Conservation (phyloP, 352 stramenopile species). For the Phytophthora pinifolia region DNA sequence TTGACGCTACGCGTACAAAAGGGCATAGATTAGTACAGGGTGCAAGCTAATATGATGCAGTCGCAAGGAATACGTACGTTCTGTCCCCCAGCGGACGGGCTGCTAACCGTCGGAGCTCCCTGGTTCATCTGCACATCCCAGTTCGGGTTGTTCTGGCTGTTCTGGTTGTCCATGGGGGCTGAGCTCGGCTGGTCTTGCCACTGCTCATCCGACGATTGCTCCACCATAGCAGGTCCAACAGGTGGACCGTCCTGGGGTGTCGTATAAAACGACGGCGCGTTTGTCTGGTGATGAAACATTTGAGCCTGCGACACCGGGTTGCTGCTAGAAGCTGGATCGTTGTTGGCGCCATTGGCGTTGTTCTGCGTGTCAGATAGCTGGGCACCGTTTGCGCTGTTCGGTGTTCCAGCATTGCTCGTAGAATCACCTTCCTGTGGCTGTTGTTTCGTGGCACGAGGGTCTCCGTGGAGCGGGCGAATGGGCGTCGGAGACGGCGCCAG, state of each 20-base stretch:
- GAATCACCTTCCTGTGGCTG: slow-evolving; percentile 21
- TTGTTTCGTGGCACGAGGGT: slow-evolving; percentile 48
- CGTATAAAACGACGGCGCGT: slow-evolving; percentile 63
- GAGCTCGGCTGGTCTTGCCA: slow-evolving; percentile 35
- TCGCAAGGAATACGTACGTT: slow-evolving; percentile 28
- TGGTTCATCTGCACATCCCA: slow-evolving; percentile 32
- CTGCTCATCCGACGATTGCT: slow-evolving; percentile 42
- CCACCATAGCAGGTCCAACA: slow-evolving; percentile 34
- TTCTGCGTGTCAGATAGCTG: slow-evolving; percentile 8
- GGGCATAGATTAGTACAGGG: slow-evolving; percentile 3
- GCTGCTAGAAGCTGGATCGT: slow-evolving; percentile 10
- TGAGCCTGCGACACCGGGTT: slow-evolving; percentile 43
- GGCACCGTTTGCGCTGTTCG: slow-evolving; percentile 3
- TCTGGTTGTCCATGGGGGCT: slow-evolving; percentile 17
- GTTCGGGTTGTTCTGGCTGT: slow-evolving; percentile 28
- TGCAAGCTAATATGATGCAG: not conserved
- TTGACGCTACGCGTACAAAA: slow-evolving; percentile 21
- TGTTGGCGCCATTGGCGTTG: slow-evolving; percentile 11
- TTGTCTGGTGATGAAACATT: slow-evolving; percentile 61
- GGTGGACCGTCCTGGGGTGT: slow-evolving; percentile 45
- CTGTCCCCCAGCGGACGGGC: slow-evolving; percentile 9
- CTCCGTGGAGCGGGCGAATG: slow-evolving; percentile 68
- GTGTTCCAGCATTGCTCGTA: not conserved
- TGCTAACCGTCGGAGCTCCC: slow-evolving; percentile 11
- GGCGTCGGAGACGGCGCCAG: slow-evolving; percentile 66